A percentile compares a stretch with the other conserved stretches of the same genome.
Conservation (phyloP, 208 protist genomes). For the Leptomonas pyrrhocoris region DNA sequence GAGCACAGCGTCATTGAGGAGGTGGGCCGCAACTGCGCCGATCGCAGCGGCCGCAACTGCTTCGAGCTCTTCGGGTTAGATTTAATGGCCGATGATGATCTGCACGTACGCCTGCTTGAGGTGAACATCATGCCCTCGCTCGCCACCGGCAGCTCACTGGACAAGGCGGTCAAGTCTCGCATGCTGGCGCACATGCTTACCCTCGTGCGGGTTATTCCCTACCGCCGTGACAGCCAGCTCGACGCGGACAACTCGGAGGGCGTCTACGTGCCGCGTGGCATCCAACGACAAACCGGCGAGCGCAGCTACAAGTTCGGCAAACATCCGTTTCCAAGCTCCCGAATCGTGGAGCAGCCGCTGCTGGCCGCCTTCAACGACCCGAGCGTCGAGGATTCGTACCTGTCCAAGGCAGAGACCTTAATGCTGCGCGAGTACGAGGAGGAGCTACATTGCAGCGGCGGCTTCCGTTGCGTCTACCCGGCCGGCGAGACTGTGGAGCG, state of each 20-base stretch:
- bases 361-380: conserved; percentile 68
- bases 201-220: conserved; percentile 78
- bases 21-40: conserved; percentile 56
- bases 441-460: conserved; percentile 78
- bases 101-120: conserved; percentile 87
- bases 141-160: conserved; percentile 79
- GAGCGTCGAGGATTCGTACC: conserved; percentile 61
- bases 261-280: conserved; percentile 35
- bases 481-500: conserved; percentile 48
- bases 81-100: conserved; percentile 78
- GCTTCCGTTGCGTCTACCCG: conserved; percentile 85
- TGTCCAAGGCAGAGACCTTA: conserved; percentile 60
- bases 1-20: conserved; percentile 81
- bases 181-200: conserved; percentile 90
- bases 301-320: conserved; percentile 72
- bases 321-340: conserved; percentile 52
- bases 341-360: conserved; percentile 48
- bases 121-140: conserved; percentile 94
- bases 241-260: conserved; percentile 19
- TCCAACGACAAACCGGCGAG: conserved; percentile 37
- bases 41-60: conserved; percentile 83
- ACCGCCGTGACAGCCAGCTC: conserved; percentile 56
- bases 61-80: conserved; percentile 93
- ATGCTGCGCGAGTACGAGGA: conserved; percentile 86
- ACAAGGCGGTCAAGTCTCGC: conserved; percentile 89